Evolutionary conservation across 2,329 filamentous ascomycete genomes (phyloP), one percentile per base, ranked within the genome.

Genomic region (Colletotrichum agaves): DNA sequence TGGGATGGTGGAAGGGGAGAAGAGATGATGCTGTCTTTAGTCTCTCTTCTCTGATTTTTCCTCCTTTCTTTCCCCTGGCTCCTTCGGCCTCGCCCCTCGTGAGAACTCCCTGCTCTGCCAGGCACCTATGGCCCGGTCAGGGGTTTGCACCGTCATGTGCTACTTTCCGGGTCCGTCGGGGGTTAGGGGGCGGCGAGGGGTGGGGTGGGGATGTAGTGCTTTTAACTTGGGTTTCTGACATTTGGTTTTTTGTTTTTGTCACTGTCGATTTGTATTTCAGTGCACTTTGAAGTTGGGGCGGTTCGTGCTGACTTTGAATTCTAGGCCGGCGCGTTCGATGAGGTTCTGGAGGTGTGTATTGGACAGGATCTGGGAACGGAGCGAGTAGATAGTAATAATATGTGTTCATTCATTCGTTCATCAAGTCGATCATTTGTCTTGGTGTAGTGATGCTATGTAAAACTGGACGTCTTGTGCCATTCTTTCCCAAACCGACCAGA

Each of bases 141-240:
- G 55, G 33, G 23, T 15, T 70, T 70, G 72, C 76, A 78, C 76
- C 77, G 79, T 74, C 77, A 79, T 75, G 75, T 80, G 77, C 74
- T 69, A 56, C 67, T 50, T 39, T 44, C 35, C 35, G 35, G 35
- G 47, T 44, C 44, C 19, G 63, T 61, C 60, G 60, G 56, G 59
- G 63, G 52, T 39, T 31, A 52, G 31, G 63, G 67, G 59, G 63
- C 69, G 73, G 74, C 72, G 72, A 71, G 72, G 66, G 78, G 75
- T 74, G 78, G 73, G 75, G 75, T 79, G 72, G 72, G 65, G 61
- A 68, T 64, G 80, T 82, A 73, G 78, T 82, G 80, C 80, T 82
- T 82, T 79, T 80, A 82, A 76, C 73, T 70, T 75, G 79, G 80
- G 80, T 82, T 81, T 82, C 80, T 82, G 80, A 82, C 70, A 72